Evolutionary conservation across 2,329 filamentous ascomycete species (phyloP).

Genomic region (Decorospora gaudefroyi): DNA sequence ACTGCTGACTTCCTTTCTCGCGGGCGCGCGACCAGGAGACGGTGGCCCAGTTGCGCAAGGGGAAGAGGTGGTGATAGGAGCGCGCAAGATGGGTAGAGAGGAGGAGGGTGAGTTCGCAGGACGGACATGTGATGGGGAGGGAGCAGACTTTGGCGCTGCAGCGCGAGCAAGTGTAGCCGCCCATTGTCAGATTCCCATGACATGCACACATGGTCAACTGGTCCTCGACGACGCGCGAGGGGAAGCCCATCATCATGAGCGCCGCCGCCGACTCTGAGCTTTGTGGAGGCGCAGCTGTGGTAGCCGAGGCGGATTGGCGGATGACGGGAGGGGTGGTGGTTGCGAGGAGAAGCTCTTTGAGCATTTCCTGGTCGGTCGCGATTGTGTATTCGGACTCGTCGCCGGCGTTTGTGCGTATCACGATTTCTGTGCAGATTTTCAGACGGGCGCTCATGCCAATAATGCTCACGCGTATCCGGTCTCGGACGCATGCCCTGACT

Average conservation of each 20-base stretch:
- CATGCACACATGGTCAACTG: constrained; percentile 83
- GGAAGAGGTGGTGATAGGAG: constrained; percentile 49
- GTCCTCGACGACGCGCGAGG: constrained; percentile 77
- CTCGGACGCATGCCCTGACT: constrained; percentile 74
- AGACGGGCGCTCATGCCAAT: constrained; percentile 91
- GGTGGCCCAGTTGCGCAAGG: constrained; percentile 81
- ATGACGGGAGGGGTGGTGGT: constrained; percentile 89
- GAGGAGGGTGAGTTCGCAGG: constrained; percentile 88
- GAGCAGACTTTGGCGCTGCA: constrained; percentile 88
- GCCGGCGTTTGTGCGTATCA: constrained; percentile 81
- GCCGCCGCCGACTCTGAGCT: constrained; percentile 52
- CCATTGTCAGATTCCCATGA: constrained; percentile 77
- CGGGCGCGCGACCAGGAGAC: constrained; percentile 79
- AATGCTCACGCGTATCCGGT: constrained; percentile 84
- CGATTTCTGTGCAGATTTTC: constrained; percentile 88
- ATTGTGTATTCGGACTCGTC: constrained; percentile 78
- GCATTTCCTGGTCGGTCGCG: constrained; percentile 84
- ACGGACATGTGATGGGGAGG: constrained; percentile 86
- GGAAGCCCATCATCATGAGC: constrained; percentile 97
- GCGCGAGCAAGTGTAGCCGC: constrained; percentile 88
- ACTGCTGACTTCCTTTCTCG: constrained; percentile 57
- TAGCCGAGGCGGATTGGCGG: constrained; percentile 56
- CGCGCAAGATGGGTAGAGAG: constrained; percentile 68
- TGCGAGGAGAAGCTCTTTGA: constrained; percentile 83
- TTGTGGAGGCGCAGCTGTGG: constrained; percentile 36